These are phyloP conservation scores for Hortiboletus flavorubellus DNA, from an alignment of 768 basidiomycete genomes.

Conservation along the genomic window DNA sequence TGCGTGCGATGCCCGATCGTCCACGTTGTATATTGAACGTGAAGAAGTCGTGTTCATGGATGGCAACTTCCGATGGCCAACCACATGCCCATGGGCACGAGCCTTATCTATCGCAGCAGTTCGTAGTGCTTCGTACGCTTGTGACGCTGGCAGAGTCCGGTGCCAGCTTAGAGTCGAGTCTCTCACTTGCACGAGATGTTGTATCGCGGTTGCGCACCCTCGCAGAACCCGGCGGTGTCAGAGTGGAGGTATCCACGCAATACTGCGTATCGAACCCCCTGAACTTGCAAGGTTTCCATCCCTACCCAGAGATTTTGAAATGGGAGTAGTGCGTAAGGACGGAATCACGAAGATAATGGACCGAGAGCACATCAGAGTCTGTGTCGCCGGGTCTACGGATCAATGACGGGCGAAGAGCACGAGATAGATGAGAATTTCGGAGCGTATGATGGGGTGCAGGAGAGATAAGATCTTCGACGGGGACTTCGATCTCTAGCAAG, in stretches of 20 bases:
- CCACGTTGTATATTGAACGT: neutral
- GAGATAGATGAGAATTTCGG: constrained; percentile 26
- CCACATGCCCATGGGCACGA: constrained; percentile 10
- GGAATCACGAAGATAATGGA: constrained; percentile 47
- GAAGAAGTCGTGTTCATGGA: constrained; percentile 13
- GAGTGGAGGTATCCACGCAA: constrained; percentile 38
- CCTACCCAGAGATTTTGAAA: constrained; percentile 23
- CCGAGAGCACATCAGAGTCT: constrained; percentile 40
- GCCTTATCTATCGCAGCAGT: constrained; percentile 23
- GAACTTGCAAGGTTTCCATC: constrained; percentile 23
- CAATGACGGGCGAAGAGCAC: constrained; percentile 27
- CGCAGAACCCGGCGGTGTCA: constrained; percentile 11
- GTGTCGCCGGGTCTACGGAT: constrained; percentile 26
- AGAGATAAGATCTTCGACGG: constrained; percentile 67
- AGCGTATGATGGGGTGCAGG: constrained; percentile 34
- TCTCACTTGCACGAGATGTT: constrained; percentile 26
- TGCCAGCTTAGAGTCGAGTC: constrained; percentile 74
- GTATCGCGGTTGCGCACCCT: constrained; percentile 28
- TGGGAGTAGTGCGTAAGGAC: constrained; percentile 32
- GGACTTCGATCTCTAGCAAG: constrained; percentile 72
- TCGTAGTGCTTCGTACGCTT: constrained; percentile 16
- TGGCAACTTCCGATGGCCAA: constrained; percentile 22
- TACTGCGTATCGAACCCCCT: constrained; percentile 44
- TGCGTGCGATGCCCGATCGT: neutral
- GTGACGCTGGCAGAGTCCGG: constrained; percentile 38